A percentile compares a stretch with the other conserved stretches of the same genome.
phyloP scores from a whole-genome alignment of 2,329 filamentous ascomycete species.

The Colletotrichum chlorophyti region DNA sequence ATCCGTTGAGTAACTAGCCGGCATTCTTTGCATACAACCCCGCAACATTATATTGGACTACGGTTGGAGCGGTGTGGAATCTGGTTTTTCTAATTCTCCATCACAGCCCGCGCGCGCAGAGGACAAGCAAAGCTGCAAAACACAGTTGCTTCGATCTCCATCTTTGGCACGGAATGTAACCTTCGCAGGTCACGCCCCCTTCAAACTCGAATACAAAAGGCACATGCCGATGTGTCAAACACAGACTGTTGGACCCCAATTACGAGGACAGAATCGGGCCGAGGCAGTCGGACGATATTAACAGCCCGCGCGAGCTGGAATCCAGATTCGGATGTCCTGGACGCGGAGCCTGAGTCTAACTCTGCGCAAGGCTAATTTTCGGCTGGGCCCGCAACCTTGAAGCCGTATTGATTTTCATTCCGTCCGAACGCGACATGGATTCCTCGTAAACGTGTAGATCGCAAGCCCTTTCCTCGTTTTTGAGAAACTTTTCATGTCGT shows the following conservation, averaged over 20 bases:
- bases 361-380: background rate
- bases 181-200: too few relatives aligned
- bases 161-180: too few relatives aligned
- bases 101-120: too few relatives aligned
- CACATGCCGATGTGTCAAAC: background rate
- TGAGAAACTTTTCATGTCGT: too few relatives aligned
- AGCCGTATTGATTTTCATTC: too few relatives aligned
- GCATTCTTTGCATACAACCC: background rate
- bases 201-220: too few relatives aligned
- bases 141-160: too few relatives aligned
- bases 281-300: constrained; percentile 5
- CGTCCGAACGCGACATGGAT: too few relatives aligned
- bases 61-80: constrained; percentile 3
- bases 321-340: background rate
- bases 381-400: background rate
- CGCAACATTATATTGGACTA: background rate
- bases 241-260: background rate
- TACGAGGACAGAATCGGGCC: background rate
- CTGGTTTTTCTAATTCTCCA: background rate
- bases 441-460: background rate
- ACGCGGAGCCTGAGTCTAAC: background rate
- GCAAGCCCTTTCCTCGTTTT: background rate
- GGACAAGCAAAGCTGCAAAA: too few relatives aligned
- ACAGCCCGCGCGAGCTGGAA: constrained; percentile 13
- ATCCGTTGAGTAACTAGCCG: constrained; percentile 6